Conservation (phyloP, 306 rosid species). For the Cicer bijugum region DNA sequence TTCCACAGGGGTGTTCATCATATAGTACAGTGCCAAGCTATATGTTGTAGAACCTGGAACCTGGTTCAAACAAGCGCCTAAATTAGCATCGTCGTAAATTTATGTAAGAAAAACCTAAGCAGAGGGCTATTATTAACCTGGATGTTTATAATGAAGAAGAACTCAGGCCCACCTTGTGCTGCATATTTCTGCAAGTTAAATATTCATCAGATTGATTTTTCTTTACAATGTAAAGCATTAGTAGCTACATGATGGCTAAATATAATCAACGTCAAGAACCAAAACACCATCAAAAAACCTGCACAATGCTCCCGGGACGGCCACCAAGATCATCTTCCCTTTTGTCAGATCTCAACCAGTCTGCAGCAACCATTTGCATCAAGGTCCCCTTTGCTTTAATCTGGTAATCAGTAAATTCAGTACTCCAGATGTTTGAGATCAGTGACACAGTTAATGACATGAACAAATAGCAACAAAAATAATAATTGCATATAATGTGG, state of each 20-base stretch:
- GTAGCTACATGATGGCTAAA: constrained; percentile 39
- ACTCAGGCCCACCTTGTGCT: constrained; percentile 75
- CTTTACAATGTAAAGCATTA: constrained; percentile 26
- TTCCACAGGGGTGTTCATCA: constrained; percentile 79
- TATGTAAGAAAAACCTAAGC: constrained; percentile 28
- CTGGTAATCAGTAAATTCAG: constrained; percentile 52
- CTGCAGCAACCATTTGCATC: constrained; percentile 96
- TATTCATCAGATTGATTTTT: constrained; percentile 36
- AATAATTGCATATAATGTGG: not conserved
- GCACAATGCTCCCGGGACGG: constrained; percentile 82
- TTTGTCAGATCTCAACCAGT: constrained; percentile 84
- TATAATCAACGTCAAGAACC: constrained; percentile 39
- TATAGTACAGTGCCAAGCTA: constrained; percentile 80
- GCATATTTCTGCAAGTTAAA: constrained; percentile 73
- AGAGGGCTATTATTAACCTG: constrained; percentile 56
- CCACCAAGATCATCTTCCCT: constrained; percentile 91
- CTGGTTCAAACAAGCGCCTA: constrained; percentile 50
- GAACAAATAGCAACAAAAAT: constrained; percentile 34
- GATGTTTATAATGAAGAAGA: constrained; percentile 86
- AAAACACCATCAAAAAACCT: constrained; percentile 55
- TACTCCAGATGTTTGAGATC: constrained; percentile 38
- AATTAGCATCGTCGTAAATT: constrained; percentile 21
- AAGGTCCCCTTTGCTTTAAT: constrained; percentile 79
- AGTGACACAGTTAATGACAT: constrained; percentile 17
- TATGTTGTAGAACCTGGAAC: constrained; percentile 81